phyloP scores from a whole-genome alignment of 768 basidiomycete genomes.

The Tricholoma flavovirens region DNA sequence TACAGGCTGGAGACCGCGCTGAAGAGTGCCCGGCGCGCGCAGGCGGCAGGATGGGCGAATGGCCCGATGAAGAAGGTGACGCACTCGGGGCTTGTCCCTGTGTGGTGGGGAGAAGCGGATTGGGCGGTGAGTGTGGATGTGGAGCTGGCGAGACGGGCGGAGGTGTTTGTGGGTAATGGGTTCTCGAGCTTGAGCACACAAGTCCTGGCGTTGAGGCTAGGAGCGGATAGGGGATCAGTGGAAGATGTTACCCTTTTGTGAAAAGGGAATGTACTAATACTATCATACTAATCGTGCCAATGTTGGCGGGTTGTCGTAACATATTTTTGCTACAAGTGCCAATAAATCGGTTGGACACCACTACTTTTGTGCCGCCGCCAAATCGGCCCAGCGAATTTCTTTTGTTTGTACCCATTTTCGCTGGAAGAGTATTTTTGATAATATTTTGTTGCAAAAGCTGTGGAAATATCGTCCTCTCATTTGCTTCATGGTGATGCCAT shows the following conservation, averaged over 20 bases:
- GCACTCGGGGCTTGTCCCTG: slow-evolving; percentile 33
- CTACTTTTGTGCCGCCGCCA: too few relatives aligned
- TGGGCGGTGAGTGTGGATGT: slow-evolving; percentile 41
- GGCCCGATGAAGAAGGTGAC: slow-evolving; percentile 39
- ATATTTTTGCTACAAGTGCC: background rate
- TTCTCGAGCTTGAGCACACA: slow-evolving; percentile 44
- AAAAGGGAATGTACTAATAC: slow-evolving; percentile 3
- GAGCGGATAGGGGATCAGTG: slow-evolving; percentile 26
- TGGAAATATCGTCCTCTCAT: too few relatives aligned
- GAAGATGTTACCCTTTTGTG: slow-evolving; percentile 33
- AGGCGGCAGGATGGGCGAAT: slow-evolving; percentile 29
- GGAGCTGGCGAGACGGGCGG: slow-evolving; percentile 37
- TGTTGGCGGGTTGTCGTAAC: background rate
- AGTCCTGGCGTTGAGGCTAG: slow-evolving; percentile 37
- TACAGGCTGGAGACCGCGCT: slow-evolving; percentile 35
- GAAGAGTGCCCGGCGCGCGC: slow-evolving; percentile 28
- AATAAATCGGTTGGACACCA: too few relatives aligned
- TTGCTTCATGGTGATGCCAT: too few relatives aligned
- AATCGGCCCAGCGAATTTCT: too few relatives aligned
- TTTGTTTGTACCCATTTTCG: too few relatives aligned
- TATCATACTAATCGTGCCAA: too few relatives aligned
- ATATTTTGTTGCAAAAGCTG: too few relatives aligned
- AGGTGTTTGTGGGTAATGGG: slow-evolving; percentile 42
- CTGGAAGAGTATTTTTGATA: too few relatives aligned
- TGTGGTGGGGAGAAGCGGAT: slow-evolving; percentile 34